phyloP scores from a whole-genome alignment of 345 rosid species.

The Eucalyptus grandis region DNA sequence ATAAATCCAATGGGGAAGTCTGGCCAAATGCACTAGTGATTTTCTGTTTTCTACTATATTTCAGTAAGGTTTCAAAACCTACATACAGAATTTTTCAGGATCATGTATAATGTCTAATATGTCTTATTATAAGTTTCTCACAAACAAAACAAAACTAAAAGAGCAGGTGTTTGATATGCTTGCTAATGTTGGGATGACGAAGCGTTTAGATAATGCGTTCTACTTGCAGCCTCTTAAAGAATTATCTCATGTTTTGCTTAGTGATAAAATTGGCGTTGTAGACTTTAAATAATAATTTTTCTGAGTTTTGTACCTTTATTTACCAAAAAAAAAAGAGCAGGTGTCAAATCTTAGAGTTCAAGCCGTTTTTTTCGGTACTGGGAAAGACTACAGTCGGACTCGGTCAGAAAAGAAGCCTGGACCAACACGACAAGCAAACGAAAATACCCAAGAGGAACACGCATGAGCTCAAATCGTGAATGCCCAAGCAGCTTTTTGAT shows the following conservation, averaged over 20 bases:
- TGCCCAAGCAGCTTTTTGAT: neutral
- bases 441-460: neutral
- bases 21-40: neutral
- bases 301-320: too few species aligned
- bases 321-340: neutral
- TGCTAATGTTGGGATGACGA: too few species aligned
- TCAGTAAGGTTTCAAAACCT: neutral
- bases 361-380: neutral
- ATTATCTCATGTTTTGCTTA: too few species aligned
- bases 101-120: neutral
- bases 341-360: neutral
- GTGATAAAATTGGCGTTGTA: too few species aligned
- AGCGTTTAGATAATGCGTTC: too few species aligned
- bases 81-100: neutral
- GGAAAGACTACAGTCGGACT: neutral
- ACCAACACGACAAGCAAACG: neutral
- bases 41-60: neutral
- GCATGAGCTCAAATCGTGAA: neutral
- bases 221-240: too few species aligned
- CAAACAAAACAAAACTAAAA: neutral
- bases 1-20: neutral
- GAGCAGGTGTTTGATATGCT: too few species aligned
- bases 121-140: neutral
- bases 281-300: too few species aligned
- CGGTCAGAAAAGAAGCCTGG: neutral